Evolutionary conservation across 129 eudicot genomes (phyloP), one percentile per base, ranked within the genome.

Genomic region (Mikania micrantha): DNA sequence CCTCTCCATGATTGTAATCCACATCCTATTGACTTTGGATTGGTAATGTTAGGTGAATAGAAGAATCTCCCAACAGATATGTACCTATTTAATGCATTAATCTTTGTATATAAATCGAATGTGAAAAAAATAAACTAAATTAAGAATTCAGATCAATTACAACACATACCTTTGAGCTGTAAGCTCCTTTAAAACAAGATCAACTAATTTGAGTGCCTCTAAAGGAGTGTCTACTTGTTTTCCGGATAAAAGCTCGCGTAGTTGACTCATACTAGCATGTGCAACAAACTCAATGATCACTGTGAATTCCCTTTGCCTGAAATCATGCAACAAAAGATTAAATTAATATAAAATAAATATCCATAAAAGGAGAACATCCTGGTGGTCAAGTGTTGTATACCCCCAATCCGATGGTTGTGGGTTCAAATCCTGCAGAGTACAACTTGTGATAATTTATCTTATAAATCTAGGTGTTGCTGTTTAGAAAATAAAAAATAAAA

Each of bases 1-100:
- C 96, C 96, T 56, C 95, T 80, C 96, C 96, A 90, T 48, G 88
- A 77, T 60, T 90, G 86, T 36, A 90, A 77, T 22, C 96, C 96
- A 68, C 82, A 77, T 70, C 95, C 91, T 44, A 86, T 77, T 67
- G 90, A 74, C 59, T 81, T 85, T 36, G 85, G 87, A 66, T 27
- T 80, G 38, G 82, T 79, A 40, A 90, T 69, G 39, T 75, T 63
- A 7, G 96, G 86, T 71, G 90, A 86, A 71, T 84, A 90, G 82
- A 90, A 84, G 64, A 85, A 82, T 41, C 95, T 83, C 61, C 96
- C 96, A 53, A 86, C 87, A n/a, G 91, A 78, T n/a, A 66, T 36
- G 64, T 81, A 84, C 88, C 95, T 90, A 42, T 41, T 20, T 70
- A 10, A 28, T 16, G 22, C 67, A 56, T 71, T 21, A 27, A 6